Evolutionary conservation across 352 stramenopile genomes (phyloP).

Genomic region (Pythium aphanidermatum): DNA sequence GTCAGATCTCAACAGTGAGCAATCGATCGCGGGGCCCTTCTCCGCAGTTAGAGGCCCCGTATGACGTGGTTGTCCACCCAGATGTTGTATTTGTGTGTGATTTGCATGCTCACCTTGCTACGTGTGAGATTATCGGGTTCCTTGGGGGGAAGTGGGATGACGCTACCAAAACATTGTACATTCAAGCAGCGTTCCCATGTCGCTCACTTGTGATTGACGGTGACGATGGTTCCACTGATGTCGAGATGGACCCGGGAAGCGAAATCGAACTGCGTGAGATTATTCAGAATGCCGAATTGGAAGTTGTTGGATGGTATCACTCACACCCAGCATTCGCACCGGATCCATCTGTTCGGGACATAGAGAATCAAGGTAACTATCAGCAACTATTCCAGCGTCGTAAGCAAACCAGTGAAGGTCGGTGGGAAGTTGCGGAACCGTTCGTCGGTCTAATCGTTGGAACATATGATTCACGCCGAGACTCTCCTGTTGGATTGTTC

Average conservation of each 20-base stretch:
- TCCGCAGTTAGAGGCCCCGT: slow-evolving; percentile 62
- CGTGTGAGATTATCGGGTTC: slow-evolving; percentile 94
- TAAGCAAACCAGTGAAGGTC: slow-evolving; percentile 7
- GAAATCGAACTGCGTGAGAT: slow-evolving; percentile 90
- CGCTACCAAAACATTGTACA: slow-evolving; percentile 76
- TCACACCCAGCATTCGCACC: slow-evolving; percentile 91
- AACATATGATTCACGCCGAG: slow-evolving; percentile 87
- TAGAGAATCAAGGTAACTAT: slow-evolving; percentile 93
- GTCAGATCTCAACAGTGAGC: slow-evolving; percentile 15
- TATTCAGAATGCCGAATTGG: slow-evolving; percentile 83
- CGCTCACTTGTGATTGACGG: slow-evolving; percentile 84
- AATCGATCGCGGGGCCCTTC: slow-evolving; percentile 32
- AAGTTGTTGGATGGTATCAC: slow-evolving; percentile 95
- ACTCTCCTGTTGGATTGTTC: slow-evolving; percentile 69
- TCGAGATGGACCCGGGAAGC: slow-evolving; percentile 92
- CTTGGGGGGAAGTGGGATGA: slow-evolving; percentile 88
- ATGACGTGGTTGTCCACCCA: slow-evolving; percentile 84
- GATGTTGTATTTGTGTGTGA: slow-evolving; percentile 90
- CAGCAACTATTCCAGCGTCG: slow-evolving; percentile 85
- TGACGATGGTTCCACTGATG: slow-evolving; percentile 89
- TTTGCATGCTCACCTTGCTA: slow-evolving; percentile 90
- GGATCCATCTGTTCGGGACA: slow-evolving; percentile 90
- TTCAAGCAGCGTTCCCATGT: slow-evolving; percentile 92
- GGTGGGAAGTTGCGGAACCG: slow-evolving; percentile 49
- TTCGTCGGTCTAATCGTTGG: slow-evolving; percentile 94